Evolutionary conservation across 2,329 filamentous ascomycete species (phyloP), one percentile per base, ranked within the genome.

Genomic region (Stagonosporopsis chrysanthemi): DNA sequence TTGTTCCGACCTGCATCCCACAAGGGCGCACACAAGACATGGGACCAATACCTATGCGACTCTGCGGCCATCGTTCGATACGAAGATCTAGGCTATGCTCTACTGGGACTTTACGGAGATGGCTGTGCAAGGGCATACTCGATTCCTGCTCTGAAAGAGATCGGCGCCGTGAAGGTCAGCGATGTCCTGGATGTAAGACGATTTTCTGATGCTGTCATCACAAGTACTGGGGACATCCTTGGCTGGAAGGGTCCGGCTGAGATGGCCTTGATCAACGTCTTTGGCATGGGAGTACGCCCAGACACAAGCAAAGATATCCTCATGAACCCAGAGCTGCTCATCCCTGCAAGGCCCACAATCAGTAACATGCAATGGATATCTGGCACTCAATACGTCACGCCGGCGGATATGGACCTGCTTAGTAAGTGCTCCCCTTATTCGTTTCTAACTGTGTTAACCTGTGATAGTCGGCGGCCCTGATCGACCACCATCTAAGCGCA

Each of bases 311-410:
- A 86, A n/a, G 93, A 97, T 72, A 86, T 82, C 7, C 82, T 99
- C 3, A 86, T 91, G 76, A 97, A 98, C 72, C 88, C 90, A 0
- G 83, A 90, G 56, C 84, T 91, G 0, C 72, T 84, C 15, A 84
- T 90, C 22, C 94, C 93, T 2, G 84, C 91, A 12, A 87, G 95
- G 2, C 95, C 95, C 1, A 97, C 92, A 0, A 99, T 99, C 58
- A 96, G 91, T 19, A 97, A 96, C 69, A 78, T 99, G 35, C 92
- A 98, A 77, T 99, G 95, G 95, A 92, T 99, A 49, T 90, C 92
- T 0, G 95, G 95, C 4, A 98, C 94, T 1, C 94, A 97, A 76
- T 90, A 96, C 67, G 85, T 99, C 42, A 92, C 91, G 1, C 89
- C 91, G 0, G 83, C 88, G 2, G 95, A 99, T 69, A 87, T 99